Percentiles rank a stretch among this genome's conserved stretches.
Evolutionary conservation across 1,284 basidiomycete species (phyloP).

Genomic region (Fomitopsis palustris): DNA sequence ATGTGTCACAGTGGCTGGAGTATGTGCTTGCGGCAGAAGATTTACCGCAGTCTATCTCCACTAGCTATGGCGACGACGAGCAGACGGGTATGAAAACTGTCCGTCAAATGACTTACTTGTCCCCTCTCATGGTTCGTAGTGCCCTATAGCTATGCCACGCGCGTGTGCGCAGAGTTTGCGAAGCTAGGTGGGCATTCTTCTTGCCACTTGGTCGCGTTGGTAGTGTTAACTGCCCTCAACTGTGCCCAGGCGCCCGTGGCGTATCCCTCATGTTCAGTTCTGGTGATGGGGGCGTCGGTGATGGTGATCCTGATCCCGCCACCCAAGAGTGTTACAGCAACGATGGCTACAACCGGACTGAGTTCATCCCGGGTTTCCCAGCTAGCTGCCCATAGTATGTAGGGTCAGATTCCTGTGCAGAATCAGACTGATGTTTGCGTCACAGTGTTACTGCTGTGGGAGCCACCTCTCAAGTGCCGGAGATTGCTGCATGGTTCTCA

Average conservation of each 20-base stretch:
- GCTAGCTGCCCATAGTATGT: constrained; percentile 47
- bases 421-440: background rate
- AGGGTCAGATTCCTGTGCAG: background rate
- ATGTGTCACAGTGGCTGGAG: constrained; percentile 51
- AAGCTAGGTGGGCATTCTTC: constrained; percentile 42
- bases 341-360: constrained; percentile 47
- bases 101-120: background rate
- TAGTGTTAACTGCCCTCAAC: background rate
- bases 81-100: constrained; percentile 44
- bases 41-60: constrained; percentile 55
- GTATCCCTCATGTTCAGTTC: constrained; percentile 59
- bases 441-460: constrained; percentile 56
- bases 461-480: constrained; percentile 52
- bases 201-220: background rate
- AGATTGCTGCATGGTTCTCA: constrained; percentile 52
- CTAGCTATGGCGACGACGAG: constrained; percentile 67
- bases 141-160: constrained; percentile 55
- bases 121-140: constrained; percentile 32
- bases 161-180: constrained; percentile 63
- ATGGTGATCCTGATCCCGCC: constrained; percentile 44
- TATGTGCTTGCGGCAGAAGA: constrained; percentile 34
- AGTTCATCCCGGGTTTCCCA: constrained; percentile 63
- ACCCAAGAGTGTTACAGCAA: constrained; percentile 57
- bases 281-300: constrained; percentile 72
- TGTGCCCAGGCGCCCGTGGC: constrained; percentile 50